Evolutionary conservation across 768 basidiomycete genomes (phyloP).

Genomic region (Dioszegia aurantiaca): DNA sequence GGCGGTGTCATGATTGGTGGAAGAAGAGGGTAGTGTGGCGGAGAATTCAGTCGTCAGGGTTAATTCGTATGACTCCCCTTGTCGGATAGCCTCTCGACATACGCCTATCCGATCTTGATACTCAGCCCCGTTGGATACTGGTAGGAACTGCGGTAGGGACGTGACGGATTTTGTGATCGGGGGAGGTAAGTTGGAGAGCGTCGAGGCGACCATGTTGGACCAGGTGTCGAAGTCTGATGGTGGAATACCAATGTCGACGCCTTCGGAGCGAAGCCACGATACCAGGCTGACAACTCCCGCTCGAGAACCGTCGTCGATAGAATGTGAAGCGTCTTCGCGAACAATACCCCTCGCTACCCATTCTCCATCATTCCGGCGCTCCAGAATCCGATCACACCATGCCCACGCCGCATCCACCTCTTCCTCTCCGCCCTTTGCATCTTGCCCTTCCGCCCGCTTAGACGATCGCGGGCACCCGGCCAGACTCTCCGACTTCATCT

Average conservation of each 20-base stretch:
- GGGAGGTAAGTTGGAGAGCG: neutral
- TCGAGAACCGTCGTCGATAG: no score
- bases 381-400: constrained; percentile 39
- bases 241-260: constrained; percentile 20
- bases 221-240: constrained; percentile 18
- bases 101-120: constrained; percentile 69
- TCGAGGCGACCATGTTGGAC: constrained; percentile 9
- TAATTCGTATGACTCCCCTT: constrained; percentile 89
- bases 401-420: constrained; percentile 49
- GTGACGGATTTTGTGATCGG: neutral
- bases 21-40: constrained; percentile 47
- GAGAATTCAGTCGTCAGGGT: constrained; percentile 66
- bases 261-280: constrained; percentile 30
- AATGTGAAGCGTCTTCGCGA: no score
- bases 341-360: constrained; percentile 38
- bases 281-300: no score
- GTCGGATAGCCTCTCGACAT: constrained; percentile 70
- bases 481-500: constrained; percentile 52
- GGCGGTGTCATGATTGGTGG: neutral
- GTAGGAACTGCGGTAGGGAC: constrained; percentile 36
- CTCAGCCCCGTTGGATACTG: constrained; percentile 22
- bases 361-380: constrained; percentile 34
- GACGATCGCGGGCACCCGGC: constrained; percentile 35
- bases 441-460: neutral
- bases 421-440: neutral